A percentile compares a stretch with the other conserved stretches of the same genome.
Evolutionary conservation across 108 stramenopile genomes (phyloP).

Genomic region (Skeletonema costatum): DNA sequence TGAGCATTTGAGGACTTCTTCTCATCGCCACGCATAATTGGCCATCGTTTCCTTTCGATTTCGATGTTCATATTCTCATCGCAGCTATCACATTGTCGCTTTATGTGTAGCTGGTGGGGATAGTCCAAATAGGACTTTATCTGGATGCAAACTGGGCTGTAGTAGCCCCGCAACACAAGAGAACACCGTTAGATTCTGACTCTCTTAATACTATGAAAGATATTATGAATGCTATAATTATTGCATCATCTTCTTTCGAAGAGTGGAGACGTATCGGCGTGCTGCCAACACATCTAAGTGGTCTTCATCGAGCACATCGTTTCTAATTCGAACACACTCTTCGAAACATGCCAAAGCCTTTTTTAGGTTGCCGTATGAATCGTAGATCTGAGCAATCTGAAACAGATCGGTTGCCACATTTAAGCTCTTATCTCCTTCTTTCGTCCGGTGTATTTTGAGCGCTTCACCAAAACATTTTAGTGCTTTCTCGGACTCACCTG

Average conservation of each 20-base stretch:
- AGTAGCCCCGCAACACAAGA: too few species aligned
- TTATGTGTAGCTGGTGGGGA: too few species aligned
- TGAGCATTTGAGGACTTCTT: too few species aligned
- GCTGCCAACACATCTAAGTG: conserved; percentile 47
- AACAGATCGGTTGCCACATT: conserved; percentile 41
- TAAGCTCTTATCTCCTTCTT: conserved; percentile 42
- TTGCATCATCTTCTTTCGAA: conserved; percentile 20
- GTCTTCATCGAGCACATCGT: conserved; percentile 28
- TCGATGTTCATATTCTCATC: too few species aligned
- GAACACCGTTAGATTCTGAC: background rate
- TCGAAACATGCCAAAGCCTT: conserved; percentile 48
- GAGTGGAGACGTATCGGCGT: conserved; percentile 28
- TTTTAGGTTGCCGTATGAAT: conserved; percentile 33
- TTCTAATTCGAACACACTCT: conserved; percentile 44
- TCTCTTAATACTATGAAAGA: background rate
- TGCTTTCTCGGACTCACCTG: conserved; percentile 47
- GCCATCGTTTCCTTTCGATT: too few species aligned
- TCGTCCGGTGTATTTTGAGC: conserved; percentile 37
- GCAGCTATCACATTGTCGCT: too few species aligned
- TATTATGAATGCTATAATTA: background rate
- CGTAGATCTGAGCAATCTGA: conserved; percentile 46
- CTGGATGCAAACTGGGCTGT: too few species aligned
- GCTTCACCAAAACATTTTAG: conserved; percentile 62
- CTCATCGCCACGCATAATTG: too few species aligned
- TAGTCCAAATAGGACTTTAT: too few species aligned